Percentiles rank a stretch among this genome's conserved stretches.
Evolutionary conservation across 2,329 filamentous ascomycete species (phyloP).

Genomic region (Neonectria punicea): DNA sequence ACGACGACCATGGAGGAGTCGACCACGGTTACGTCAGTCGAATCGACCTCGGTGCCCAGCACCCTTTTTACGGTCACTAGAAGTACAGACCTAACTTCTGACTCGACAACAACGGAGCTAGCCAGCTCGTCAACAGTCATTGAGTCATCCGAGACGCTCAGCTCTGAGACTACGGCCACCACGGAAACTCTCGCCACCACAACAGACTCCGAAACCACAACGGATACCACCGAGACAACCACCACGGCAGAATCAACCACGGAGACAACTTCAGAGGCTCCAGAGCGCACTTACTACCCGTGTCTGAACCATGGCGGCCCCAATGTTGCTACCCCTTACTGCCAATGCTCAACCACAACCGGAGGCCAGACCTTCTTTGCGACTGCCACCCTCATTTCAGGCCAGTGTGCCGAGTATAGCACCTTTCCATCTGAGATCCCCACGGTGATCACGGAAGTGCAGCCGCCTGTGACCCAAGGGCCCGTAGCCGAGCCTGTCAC

Average conservation of each 20-base stretch:
- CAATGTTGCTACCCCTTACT: conserved; percentile 25
- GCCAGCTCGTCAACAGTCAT: background rate
- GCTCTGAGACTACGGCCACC: background rate
- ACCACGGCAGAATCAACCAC: background rate
- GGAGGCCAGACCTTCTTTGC: conserved; percentile 25
- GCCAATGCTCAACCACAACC: conserved; percentile 25
- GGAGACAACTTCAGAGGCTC: background rate
- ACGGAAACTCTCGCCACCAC: conserved; percentile 13
- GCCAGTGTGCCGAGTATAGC: conserved; percentile 19
- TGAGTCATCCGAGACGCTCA: background rate
- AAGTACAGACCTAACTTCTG: background rate
- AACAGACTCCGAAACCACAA: conserved; percentile 10
- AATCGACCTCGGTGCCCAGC: background rate
- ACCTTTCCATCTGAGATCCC: conserved; percentile 26
- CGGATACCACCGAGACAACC: background rate
- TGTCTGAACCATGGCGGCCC: conserved; percentile 29
- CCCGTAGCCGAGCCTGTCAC: conserved; percentile 2
- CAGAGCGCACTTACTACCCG: conserved; percentile 6
- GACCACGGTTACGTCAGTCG: background rate
- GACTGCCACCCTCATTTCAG: conserved; percentile 22
- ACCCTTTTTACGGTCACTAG: background rate
- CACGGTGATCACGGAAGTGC: background rate
- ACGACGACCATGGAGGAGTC: background rate
- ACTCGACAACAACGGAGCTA: background rate
- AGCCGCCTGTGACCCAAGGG: background rate